Evolutionary conservation across 2,329 filamentous ascomycete species (phyloP).

Genomic region (Ilyonectria destructans): DNA sequence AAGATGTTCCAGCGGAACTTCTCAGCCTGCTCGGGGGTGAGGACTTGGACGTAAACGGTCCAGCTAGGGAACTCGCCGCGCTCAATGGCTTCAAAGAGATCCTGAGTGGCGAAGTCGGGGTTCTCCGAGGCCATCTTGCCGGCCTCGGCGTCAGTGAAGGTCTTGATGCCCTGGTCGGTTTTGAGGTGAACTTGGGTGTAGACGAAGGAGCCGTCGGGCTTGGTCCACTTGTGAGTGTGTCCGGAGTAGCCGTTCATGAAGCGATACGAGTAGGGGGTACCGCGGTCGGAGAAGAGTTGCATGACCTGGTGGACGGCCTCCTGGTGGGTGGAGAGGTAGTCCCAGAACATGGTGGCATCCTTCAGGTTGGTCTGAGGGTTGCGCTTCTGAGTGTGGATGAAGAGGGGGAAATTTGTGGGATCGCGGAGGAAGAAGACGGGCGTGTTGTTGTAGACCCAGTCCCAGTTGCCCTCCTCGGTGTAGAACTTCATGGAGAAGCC

Average conservation of each 20-base stretch:
- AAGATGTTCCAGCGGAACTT: slow-evolving; percentile 78
- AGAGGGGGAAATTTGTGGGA: slow-evolving; percentile 81
- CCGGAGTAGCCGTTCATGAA: slow-evolving; percentile 80
- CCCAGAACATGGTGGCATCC: slow-evolving; percentile 75
- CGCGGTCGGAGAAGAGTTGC: slow-evolving; percentile 76
- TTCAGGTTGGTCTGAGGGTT: slow-evolving; percentile 81
- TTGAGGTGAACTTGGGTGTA: slow-evolving; percentile 78
- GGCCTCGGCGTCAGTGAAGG: slow-evolving; percentile 72
- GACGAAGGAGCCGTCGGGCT: slow-evolving; percentile 76
- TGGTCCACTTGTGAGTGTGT: slow-evolving; percentile 78
- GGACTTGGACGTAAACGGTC: slow-evolving; percentile 77
- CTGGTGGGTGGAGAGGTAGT: slow-evolving; percentile 70
- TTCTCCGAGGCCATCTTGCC: slow-evolving; percentile 68
- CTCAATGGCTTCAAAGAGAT: slow-evolving; percentile 76
- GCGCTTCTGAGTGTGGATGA: slow-evolving; percentile 86
- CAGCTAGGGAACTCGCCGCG: slow-evolving; percentile 75
- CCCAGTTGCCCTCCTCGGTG: slow-evolving; percentile 80
- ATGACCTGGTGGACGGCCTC: slow-evolving; percentile 69
- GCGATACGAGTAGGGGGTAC: slow-evolving; percentile 76
- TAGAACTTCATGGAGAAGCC: slow-evolving; percentile 75
- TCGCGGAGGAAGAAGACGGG: slow-evolving; percentile 85
- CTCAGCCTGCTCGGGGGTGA: slow-evolving; percentile 75
- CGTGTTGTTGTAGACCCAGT: slow-evolving; percentile 84
- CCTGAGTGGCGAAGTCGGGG: slow-evolving; percentile 75
- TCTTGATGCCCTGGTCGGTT: slow-evolving; percentile 75